Base-by-base conservation (phyloP, 2,329 filamentous ascomycete genomes). In the Neoscytalidium dimidiatum region DNA sequence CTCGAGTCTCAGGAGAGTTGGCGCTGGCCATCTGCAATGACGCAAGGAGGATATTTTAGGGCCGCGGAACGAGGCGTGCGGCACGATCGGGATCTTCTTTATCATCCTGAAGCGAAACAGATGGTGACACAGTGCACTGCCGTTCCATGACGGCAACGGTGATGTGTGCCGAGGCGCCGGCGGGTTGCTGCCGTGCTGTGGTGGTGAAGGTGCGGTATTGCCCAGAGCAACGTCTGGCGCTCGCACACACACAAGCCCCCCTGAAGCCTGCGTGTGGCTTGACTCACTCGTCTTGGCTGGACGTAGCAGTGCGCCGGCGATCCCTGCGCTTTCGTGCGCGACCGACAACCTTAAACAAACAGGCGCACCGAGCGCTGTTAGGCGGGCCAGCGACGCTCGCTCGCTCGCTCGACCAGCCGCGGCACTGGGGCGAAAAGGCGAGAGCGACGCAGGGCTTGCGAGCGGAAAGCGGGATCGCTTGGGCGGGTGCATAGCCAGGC, bases 1-100 rank as follows among this genome's bases (percentile, higher is more conserved):
- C 56, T 60, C 56, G 56, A 60, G 56, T 60, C 56, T 60, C 56
- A 60, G 56, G 38, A 60, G 56, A 60, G 33, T 33, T 28, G 41
- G 28, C 38, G 23, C 11, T 19, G 53, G 53, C 38, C 21, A 46
- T 31, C 38, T 31, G 56, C 38, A n/a, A 60, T 60, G 56, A 60
- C 56, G 56, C 56, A 60, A 60, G 56, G 56, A 33, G 41, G 21
- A 5, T 13, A 23, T 23, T 43, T 21, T 35, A 43, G 35, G n/a
- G 56, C 56, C 56, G 49, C 49, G 49, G 49, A 33, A n/a, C 28
- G 49, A 52, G 29, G 28, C 28, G 56, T 60, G 56, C 56, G 38
- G 23, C 41, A 23, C 56, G 56, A 60, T 46, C 56, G 35, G 41
- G 23, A 43, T 60, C 28, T 43, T 29, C 23, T 46, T 60, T 31